Evolutionary conservation across 805 yeast species (phyloP).

Genomic region (Metschnikowia henanensis): DNA sequence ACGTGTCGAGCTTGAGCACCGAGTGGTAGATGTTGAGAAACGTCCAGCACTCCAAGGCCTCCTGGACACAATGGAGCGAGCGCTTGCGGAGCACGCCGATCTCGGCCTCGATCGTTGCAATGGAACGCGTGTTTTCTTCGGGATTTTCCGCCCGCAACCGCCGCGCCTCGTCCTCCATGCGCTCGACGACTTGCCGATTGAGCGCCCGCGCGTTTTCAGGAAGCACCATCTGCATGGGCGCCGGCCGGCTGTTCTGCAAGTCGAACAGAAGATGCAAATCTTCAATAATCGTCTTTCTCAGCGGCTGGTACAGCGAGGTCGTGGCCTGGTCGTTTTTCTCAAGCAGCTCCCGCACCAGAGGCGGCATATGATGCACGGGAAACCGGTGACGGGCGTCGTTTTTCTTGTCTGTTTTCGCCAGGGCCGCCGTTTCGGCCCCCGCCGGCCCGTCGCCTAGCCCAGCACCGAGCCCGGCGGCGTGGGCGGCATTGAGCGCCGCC

Average conservation of each 20-base stretch:
- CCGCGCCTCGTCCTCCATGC: slow-evolving; percentile 8
- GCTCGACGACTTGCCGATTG: slow-evolving; percentile 9
- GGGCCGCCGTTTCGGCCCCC: slow-evolving; percentile 2
- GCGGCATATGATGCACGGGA: slow-evolving; percentile 19
- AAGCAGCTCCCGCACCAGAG: slow-evolving; percentile 15
- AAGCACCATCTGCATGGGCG: slow-evolving; percentile 11
- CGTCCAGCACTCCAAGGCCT: slow-evolving; percentile 69
- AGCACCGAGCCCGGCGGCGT: slow-evolving; percentile 4
- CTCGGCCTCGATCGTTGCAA: not conserved
- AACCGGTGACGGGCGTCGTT: slow-evolving; percentile 16
- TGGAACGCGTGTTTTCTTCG: not conserved
- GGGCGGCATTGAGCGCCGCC: slow-evolving; percentile 12
- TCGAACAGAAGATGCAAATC: slow-evolving; percentile 19
- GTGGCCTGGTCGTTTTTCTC: slow-evolving; percentile 13
- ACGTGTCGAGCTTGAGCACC: slow-evolving; percentile 64
- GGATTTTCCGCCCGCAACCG: slow-evolving; percentile 4
- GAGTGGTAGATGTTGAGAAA: slow-evolving; percentile 70
- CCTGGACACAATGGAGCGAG: slow-evolving; percentile 26
- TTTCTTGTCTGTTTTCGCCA: slow-evolving; percentile 6
- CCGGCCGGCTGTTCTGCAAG: slow-evolving; percentile 17
- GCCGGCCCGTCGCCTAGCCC: slow-evolving; percentile 1
- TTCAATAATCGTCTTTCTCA: slow-evolving; percentile 20
- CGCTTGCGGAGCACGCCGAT: not conserved
- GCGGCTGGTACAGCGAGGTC: slow-evolving; percentile 18
- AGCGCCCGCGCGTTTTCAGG: slow-evolving; percentile 17